Percentiles rank a stretch among this genome's conserved stretches.
phyloP scores from a whole-genome alignment of 371 early-diverging fungal genomes.

The Amoeboaphelidium occidentale region DNA sequence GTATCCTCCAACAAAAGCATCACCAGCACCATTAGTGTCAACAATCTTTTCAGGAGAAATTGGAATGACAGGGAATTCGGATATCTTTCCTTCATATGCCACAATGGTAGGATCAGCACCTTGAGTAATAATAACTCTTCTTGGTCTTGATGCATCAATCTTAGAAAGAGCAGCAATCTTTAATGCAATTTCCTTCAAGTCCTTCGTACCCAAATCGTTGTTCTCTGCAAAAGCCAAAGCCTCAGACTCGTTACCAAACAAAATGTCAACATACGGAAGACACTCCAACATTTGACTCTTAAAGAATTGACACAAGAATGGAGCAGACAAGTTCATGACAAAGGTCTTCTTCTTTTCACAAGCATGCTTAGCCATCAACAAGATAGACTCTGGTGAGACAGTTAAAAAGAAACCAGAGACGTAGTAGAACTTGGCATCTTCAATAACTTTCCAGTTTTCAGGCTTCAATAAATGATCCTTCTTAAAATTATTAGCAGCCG shows the following conservation, averaged over 20 bases:
- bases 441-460: slow-evolving; percentile 61
- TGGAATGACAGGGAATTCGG: slow-evolving; percentile 38
- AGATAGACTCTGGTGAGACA: slow-evolving; percentile 50
- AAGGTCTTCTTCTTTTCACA: slow-evolving; percentile 44
- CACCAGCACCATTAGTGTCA: slow-evolving; percentile 69
- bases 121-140: slow-evolving; percentile 79
- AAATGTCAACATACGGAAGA: slow-evolving; percentile 55
- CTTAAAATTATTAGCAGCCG: slow-evolving; percentile 72
- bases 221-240: slow-evolving; percentile 53
- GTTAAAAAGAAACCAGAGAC: slow-evolving; percentile 79
- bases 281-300: slow-evolving; percentile 44
- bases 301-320: slow-evolving; percentile 83
- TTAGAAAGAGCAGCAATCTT: slow-evolving; percentile 58
- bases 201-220: slow-evolving; percentile 18
- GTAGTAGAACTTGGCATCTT: slow-evolving; percentile 67
- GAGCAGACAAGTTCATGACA: slow-evolving; percentile 79
- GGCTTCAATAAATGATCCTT: slow-evolving; percentile 38
- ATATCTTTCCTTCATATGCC: slow-evolving; percentile 27
- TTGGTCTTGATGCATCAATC: slow-evolving; percentile 34
- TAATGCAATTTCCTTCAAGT: slow-evolving; percentile 49
- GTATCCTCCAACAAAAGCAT: slow-evolving; percentile 89
- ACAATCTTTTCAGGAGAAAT: slow-evolving; percentile 43
- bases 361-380: slow-evolving; percentile 65
- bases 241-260: slow-evolving; percentile 91
- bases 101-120: slow-evolving; percentile 51